Percentiles rank a stretch among this genome's conserved stretches.
Conservation (phyloP, 2,329 filamentous ascomycete genomes). For the Colletotrichum trifolii region DNA sequence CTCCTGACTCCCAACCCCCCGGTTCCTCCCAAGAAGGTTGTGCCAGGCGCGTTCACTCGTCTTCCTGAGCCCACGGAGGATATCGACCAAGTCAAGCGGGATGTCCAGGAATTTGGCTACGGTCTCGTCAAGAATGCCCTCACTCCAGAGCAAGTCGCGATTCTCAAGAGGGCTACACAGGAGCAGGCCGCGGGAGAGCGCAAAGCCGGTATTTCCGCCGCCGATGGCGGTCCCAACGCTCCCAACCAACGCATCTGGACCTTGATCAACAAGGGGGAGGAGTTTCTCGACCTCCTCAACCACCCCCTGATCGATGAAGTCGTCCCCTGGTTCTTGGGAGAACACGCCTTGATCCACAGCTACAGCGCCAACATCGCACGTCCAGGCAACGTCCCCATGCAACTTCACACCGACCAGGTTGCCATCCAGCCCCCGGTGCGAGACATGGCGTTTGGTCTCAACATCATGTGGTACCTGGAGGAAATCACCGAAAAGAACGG, state of each 20-base stretch:
- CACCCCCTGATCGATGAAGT: constrained; percentile 25
- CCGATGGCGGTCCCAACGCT: background rate
- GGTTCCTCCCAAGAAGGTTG: constrained; percentile 15
- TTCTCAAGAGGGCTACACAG: constrained; percentile 15
- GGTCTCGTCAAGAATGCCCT: constrained; percentile 27
- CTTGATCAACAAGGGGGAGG: constrained; percentile 25
- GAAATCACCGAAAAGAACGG: constrained; percentile 16
- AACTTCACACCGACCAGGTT: constrained; percentile 23
- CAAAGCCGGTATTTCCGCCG: background rate
- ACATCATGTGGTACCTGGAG: constrained; percentile 25
- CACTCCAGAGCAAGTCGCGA: constrained; percentile 3
- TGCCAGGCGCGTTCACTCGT: constrained; percentile 7
- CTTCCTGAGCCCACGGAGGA: constrained; percentile 14
- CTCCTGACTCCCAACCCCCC: constrained; percentile 2
- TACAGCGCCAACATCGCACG: constrained; percentile 28
- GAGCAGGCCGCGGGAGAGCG: constrained; percentile 23
- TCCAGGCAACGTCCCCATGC: constrained; percentile 14
- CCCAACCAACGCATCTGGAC: constrained; percentile 25
- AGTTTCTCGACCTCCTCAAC: constrained; percentile 20
- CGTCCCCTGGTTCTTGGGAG: constrained; percentile 21
- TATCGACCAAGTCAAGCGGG: constrained; percentile 24
- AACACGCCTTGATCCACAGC: constrained; percentile 24
- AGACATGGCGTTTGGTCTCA: constrained; percentile 9
- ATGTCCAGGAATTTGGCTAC: constrained; percentile 22
- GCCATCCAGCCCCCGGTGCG: constrained; percentile 26